Evolutionary conservation across 2,329 filamentous ascomycete genomes (phyloP), one percentile per base, ranked within the genome.

Genomic region (Chaetomium globosum): DNA sequence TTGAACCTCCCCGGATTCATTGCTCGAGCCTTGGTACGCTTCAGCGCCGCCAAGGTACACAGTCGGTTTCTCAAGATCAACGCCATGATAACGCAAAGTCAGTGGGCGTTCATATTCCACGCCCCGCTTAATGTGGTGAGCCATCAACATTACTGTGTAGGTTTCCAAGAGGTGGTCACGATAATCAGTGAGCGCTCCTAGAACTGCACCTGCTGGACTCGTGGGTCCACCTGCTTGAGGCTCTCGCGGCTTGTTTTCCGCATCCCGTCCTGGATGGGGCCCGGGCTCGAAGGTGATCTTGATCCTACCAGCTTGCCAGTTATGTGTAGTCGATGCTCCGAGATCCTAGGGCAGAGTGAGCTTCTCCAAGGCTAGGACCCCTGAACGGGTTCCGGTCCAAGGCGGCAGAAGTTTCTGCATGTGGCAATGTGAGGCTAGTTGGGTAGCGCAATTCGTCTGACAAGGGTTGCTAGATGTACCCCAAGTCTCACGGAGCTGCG

Each of bases 351-450:
- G 33, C 60, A 61, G 43, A n/a, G 19, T 21, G 36, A 67, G 46
- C 46, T 57, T 63, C 53, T 67, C 52, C 52, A 43, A 10, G 52
- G 9, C 36, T 58, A 49, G 39, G 30, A 43, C 39, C 61, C 51
- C 31, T 63, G 56, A 54, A 58, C 33, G 57, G 54, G 58, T 64
- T 48, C 68, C 67, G 70, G 70, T 52, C 68, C 65, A 70, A 69
- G 67, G 61, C 67, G 70, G 70, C 61, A 69, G 68, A 70, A 68
- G 65, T 68, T 49, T 63, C 57, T 58, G 53, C 53, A 52, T 30
- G 54, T 60, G 49, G 39, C 39, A 19, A 6, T 43, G 39, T 56
- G 52, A 36, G 30, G 60, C 59, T 63, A 59, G 48, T 51, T 56
- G 31, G 62, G 59, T 65, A 65, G 62, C 65, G 65, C 48, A 54